Conservation (phyloP, 495 filamentous ascomycete genomes). For the Barbatosphaeria neglecta region DNA sequence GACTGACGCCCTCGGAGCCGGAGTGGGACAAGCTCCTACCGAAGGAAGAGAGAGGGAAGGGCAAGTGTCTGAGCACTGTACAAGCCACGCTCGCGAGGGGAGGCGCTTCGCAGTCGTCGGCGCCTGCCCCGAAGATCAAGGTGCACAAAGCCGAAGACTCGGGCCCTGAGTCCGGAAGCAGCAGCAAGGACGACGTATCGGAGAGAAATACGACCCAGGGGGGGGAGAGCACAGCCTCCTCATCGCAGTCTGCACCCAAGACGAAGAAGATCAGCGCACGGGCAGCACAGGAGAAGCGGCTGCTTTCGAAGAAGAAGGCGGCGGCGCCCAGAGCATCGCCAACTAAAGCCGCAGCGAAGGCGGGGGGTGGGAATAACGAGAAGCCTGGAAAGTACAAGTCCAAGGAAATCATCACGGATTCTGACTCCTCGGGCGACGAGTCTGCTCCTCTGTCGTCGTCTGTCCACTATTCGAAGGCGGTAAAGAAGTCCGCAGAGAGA, state of each 20-base stretch:
- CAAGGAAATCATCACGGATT: slow-evolving; percentile 63
- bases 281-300: slow-evolving; percentile 49
- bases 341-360: too few species aligned
- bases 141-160: slow-evolving; percentile 44
- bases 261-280: slow-evolving; percentile 52
- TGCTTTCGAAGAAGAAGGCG: slow-evolving; percentile 19
- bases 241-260: slow-evolving; percentile 38
- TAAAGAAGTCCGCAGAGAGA: slow-evolving; percentile 20
- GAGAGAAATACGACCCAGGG: slow-evolving; percentile 33
- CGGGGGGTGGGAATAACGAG: too few species aligned
- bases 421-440: slow-evolving; percentile 56
- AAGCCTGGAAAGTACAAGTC: slow-evolving; percentile 40
- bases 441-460: slow-evolving; percentile 20
- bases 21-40: slow-evolving; percentile 73
- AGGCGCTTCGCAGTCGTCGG: slow-evolving; percentile 19
- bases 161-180: slow-evolving; percentile 3
- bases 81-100: slow-evolving; percentile 48
- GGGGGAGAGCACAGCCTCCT: slow-evolving; percentile 40
- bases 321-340: slow-evolving; percentile 9
- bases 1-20: slow-evolving; percentile 58
- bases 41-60: slow-evolving; percentile 64
- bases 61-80: slow-evolving; percentile 67
- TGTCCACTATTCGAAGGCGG: slow-evolving; percentile 21
- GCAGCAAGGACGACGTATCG: slow-evolving; percentile 44
- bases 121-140: slow-evolving; percentile 48